A percentile compares a stretch with the other conserved stretches of the same genome.
Evolutionary conservation across 306 rosid species (phyloP).

Genomic region (Cucumis melo): DNA sequence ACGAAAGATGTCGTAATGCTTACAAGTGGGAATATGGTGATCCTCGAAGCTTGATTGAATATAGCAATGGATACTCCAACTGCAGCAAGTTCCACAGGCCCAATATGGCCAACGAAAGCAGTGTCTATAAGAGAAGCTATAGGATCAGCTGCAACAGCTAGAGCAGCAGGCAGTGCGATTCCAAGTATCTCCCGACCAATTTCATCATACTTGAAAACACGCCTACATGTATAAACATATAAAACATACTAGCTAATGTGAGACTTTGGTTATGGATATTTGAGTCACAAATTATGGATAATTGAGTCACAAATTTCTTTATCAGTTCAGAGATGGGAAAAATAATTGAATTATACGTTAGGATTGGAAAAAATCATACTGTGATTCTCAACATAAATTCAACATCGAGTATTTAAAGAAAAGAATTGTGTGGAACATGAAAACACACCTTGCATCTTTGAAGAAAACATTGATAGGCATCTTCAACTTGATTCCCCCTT

Average conservation of each 20-base stretch:
- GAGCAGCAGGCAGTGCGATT: constrained; percentile 84
- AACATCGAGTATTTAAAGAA: not conserved
- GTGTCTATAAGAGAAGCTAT: constrained; percentile 95
- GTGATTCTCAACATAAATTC: not conserved
- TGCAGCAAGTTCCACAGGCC: constrained; percentile 92
- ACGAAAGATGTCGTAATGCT: constrained; percentile 94
- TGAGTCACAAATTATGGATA: not conserved
- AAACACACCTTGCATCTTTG: constrained; percentile 66
- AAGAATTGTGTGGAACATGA: not conserved
- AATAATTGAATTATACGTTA: not conserved
- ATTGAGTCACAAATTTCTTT: not conserved
- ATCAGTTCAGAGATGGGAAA: not conserved
- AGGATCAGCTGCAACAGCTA: constrained; percentile 97
- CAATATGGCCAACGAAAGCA: constrained; percentile 90
- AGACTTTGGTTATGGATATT: not conserved
- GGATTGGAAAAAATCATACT: not conserved
- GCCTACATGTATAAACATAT: constrained; percentile 20
- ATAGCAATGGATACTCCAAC: constrained; percentile 88
- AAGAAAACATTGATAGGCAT: constrained; percentile 72
- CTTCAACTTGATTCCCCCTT: constrained; percentile 30
- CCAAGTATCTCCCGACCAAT: constrained; percentile 65
- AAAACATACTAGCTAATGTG: not conserved
- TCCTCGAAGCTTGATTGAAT: constrained; percentile 94
- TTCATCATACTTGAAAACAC: constrained; percentile 58
- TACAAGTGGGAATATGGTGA: constrained; percentile 85